Evolutionary conservation across 1,139 yeast species (phyloP).

Genomic region (Scheffersomyces quercinus): DNA sequence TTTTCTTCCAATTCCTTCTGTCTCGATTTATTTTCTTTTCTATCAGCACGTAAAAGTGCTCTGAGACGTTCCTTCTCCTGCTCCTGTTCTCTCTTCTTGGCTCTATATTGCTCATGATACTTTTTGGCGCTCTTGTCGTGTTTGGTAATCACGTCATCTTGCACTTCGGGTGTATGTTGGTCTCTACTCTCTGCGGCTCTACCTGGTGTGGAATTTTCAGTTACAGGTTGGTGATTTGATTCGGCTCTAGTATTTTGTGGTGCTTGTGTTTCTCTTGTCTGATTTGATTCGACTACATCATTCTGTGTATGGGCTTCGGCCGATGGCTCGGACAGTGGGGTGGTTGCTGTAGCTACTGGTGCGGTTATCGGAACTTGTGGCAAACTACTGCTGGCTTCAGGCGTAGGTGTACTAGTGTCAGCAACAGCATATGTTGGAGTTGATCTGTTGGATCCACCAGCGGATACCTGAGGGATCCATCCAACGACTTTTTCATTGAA

Average conservation of each 20-base stretch:
- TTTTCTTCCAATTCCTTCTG: constrained; percentile 5
- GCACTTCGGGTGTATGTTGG: neutral
- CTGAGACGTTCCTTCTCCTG: constrained; percentile 59
- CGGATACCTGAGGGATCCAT: neutral
- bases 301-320: neutral
- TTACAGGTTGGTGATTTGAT: too few relatives aligned
- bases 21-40: constrained; percentile 39
- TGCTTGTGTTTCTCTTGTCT: too few relatives aligned
- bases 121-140: constrained; percentile 38
- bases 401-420: constrained; percentile 16
- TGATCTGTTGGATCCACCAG: neutral
- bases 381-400: neutral
- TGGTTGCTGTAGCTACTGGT: neutral
- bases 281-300: too few relatives aligned
- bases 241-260: too few relatives aligned
- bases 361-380: neutral
- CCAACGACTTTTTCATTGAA: constrained; percentile 16
- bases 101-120: constrained; percentile 42
- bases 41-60: constrained; percentile 50
- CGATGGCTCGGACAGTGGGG: neutral
- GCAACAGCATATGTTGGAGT: neutral
- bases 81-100: constrained; percentile 33
- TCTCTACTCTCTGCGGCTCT: neutral
- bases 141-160: constrained; percentile 16
- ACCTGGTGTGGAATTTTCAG: neutral